phyloP scores from a whole-genome alignment of 2,329 filamentous ascomycete genomes.

The Bretziella fagacearum region DNA sequence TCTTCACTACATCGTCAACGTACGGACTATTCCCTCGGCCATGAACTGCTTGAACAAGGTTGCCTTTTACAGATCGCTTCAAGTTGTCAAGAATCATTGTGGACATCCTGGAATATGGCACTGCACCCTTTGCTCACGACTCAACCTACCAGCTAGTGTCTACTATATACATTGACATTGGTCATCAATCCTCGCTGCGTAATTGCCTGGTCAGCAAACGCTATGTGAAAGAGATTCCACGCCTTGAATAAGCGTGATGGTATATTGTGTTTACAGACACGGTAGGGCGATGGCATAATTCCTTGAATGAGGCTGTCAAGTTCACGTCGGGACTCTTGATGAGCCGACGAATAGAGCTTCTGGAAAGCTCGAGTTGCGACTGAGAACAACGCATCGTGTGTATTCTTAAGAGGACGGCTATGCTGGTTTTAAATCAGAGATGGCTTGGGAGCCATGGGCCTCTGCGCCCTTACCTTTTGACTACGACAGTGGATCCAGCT shows the following conservation, averaged over 20 bases:
- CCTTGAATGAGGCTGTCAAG: constrained; percentile 3
- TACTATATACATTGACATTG: background rate
- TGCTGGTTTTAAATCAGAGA: background rate
- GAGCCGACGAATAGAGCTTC: background rate
- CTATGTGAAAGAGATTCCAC: constrained; percentile 13
- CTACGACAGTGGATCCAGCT: background rate
- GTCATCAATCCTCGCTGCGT: constrained; percentile 3
- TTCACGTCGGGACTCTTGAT: background rate
- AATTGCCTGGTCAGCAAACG: constrained; percentile 12
- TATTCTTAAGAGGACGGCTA: background rate
- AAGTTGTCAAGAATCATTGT: background rate
- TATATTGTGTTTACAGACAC: background rate
- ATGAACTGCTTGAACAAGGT: constrained; percentile 1
- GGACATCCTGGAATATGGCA: constrained; percentile 2
- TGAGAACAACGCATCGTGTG: background rate
- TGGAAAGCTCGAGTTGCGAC: background rate
- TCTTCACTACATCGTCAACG: constrained; percentile 9
- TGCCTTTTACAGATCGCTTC: background rate
- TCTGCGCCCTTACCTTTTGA: constrained; percentile 1
- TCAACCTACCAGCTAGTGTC: background rate
- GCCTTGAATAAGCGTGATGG: background rate
- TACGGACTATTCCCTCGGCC: constrained; percentile 10
- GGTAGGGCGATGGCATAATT: constrained; percentile 3
- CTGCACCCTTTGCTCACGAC: background rate
- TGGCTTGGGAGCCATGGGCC: background rate